phyloP scores from a whole-genome alignment of 2,329 filamentous ascomycete species.

The Colletotrichum chlorophyti region DNA sequence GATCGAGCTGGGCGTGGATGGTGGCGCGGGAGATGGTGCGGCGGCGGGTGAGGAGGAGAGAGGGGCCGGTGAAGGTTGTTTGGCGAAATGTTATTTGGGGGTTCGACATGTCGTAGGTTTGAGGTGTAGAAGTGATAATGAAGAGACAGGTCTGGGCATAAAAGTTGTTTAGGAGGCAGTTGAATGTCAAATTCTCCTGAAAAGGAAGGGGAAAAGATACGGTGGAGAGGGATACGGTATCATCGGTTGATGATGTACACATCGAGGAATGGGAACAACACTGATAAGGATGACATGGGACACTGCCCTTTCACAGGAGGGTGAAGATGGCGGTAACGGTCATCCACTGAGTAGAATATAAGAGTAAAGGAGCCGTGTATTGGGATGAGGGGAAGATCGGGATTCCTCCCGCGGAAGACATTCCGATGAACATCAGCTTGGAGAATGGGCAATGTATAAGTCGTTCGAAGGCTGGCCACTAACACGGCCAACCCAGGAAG shows the following conservation, averaged over 20 bases:
- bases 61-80: constrained; percentile 43
- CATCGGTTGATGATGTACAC: background rate
- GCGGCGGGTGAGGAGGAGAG: constrained; percentile 42
- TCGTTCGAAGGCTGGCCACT: background rate
- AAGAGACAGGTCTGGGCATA: background rate
- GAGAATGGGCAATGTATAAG: no score
- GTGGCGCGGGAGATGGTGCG: constrained; percentile 45
- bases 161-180: background rate
- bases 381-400: background rate
- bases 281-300: background rate
- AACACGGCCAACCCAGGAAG: constrained; percentile 2
- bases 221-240: background rate
- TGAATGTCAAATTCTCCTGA: background rate
- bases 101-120: constrained; percentile 37
- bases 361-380: background rate
- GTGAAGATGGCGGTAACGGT: background rate
- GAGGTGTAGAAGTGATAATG: background rate
- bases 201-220: background rate
- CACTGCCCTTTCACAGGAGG: background rate
- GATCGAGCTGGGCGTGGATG: constrained; percentile 56
- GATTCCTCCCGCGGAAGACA: no score
- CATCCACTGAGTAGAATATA: background rate
- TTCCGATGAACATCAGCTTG: no score
- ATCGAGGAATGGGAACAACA: constrained; percentile 4
- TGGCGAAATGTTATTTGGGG: constrained; percentile 44